These are phyloP conservation scores for Cardiospermum halicacabum DNA, from an alignment of 345 rosid genomes.

Conservation along the genomic window DNA sequence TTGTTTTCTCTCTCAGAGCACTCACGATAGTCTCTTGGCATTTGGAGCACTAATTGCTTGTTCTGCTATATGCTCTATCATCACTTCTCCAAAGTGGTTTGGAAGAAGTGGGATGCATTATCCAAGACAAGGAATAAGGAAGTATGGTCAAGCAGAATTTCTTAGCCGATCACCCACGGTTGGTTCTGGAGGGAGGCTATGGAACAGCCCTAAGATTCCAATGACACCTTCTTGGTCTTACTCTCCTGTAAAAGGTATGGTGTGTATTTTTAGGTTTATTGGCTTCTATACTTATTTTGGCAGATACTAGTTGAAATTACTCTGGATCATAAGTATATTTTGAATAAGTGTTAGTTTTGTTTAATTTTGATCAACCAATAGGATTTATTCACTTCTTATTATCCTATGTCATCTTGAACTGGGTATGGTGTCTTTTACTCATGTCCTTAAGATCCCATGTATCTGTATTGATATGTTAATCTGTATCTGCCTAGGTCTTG, in stretches of 20 bases:
- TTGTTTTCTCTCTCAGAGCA: slow-evolving; percentile 47
- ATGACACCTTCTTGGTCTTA: slow-evolving; percentile 44
- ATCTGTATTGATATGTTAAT: no score
- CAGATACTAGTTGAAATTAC: neutral
- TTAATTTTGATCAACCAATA: neutral
- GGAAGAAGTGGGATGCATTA: slow-evolving; percentile 19
- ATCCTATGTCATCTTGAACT: neutral
- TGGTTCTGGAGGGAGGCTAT: slow-evolving; percentile 37
- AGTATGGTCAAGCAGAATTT: slow-evolving; percentile 60
- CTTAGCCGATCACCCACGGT: slow-evolving; percentile 46
- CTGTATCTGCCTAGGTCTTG: no score
- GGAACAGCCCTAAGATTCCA: slow-evolving; percentile 41
- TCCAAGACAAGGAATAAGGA: slow-evolving; percentile 17
- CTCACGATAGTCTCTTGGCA: slow-evolving; percentile 57
- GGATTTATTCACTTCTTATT: slow-evolving; percentile 2
- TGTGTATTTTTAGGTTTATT: neutral
- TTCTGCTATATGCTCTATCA: slow-evolving; percentile 33
- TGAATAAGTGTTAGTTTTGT: neutral
- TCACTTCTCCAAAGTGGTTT: slow-evolving; percentile 23
- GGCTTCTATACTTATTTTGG: neutral
- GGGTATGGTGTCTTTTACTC: neutral
- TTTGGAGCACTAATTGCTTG: slow-evolving; percentile 39
- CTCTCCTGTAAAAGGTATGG: slow-evolving; percentile 67
- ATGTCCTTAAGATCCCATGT: neutral
- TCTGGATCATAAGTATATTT: neutral